phyloP scores from a whole-genome alignment of 2,329 filamentous ascomycete species.

The Fusarium domesticum region DNA sequence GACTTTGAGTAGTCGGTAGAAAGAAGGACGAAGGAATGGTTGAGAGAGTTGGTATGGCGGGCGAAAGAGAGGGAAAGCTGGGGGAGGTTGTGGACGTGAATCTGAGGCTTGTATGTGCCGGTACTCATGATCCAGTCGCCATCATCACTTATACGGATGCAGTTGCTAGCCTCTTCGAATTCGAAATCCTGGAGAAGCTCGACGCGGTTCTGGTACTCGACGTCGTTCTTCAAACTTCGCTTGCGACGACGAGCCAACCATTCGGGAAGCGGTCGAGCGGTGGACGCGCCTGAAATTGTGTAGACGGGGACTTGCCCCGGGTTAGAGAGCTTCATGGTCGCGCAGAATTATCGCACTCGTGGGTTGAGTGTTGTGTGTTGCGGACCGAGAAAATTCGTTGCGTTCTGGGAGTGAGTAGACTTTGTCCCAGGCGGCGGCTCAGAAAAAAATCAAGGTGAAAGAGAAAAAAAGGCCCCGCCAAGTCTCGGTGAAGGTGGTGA shows the following conservation, averaged over 20 bases:
- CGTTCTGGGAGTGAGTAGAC: constrained; percentile 9
- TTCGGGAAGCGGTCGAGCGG: constrained; percentile 83
- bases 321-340: constrained; percentile 74
- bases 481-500: constrained; percentile 20
- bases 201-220: constrained; percentile 89
- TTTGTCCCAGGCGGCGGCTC: constrained; percentile 4
- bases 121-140: constrained; percentile 97
- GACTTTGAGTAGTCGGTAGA: constrained; percentile 93
- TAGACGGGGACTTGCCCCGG: constrained; percentile 86
- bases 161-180: constrained; percentile 92
- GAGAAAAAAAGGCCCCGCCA: constrained; percentile 24
- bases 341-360: constrained; percentile 8
- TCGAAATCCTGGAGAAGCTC: constrained; percentile 97
- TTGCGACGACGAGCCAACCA: constrained; percentile 92
- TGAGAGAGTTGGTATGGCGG: constrained; percentile 86
- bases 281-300: constrained; percentile 88
- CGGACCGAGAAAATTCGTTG: constrained; percentile 16
- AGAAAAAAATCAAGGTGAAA: constrained; percentile 33
- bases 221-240: constrained; percentile 85
- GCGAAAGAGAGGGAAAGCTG: constrained; percentile 92
- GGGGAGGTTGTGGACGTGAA: constrained; percentile 92
- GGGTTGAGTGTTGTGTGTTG: constrained; percentile 11
- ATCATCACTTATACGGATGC: constrained; percentile 87
- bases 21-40: constrained; percentile 85
- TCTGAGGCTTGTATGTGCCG: constrained; percentile 66